Evolutionary conservation across 2,329 filamentous ascomycete genomes (phyloP), one percentile per base, ranked within the genome.

Genomic region (Cryphonectria radicalis): DNA sequence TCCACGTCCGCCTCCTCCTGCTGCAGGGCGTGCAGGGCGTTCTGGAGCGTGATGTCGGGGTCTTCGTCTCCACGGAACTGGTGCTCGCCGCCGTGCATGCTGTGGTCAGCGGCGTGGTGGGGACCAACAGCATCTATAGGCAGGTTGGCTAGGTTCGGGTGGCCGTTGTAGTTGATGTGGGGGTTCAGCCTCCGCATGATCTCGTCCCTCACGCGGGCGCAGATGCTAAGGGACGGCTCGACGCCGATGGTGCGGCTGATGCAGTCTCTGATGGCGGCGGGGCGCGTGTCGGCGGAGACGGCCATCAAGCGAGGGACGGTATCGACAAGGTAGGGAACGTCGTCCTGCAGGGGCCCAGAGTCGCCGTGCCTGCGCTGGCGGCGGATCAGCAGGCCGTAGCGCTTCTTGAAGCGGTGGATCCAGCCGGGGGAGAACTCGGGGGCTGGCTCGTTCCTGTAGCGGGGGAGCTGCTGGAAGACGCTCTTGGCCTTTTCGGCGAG

Each of bases 331-430:
- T 91, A 91, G 62, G 82, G 82, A 43, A 91, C 84, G 75, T 90
- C 87, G 68, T 88, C 85, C 60, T 86, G 86, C 0, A 83, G 82
- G 74, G 87, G 85, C 25, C 81, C 81, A 1, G 81, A 82, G 66
- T 84, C 84, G 28, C 84, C 84, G 74, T 85, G 84, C 0, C 87
- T 84, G 28, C 87, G 85, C 75, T 89, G 87, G 67, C 88, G 85
- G 50, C 87, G 79, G 63, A 89, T 84, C 25, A 90, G 81, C 22
- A 90, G 81, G 0, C 88, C 87, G 72, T 90, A 90, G 14, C 88
- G 84, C 77, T 89, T 90, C 80, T 90, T 90, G 80, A 90, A 90
- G 50, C 88, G 84, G 75, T 90, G 88, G 71, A 90, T 90, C 88
- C 88, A 90, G 57, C 88, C 88, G 0, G 88, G 88, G 0, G 87